A percentile compares a stretch with the other conserved stretches of the same genome.
These are phyloP conservation scores for Lactarius pseudohatsudake DNA, from an alignment of 768 basidiomycete species.

Conservation along the genomic window DNA sequence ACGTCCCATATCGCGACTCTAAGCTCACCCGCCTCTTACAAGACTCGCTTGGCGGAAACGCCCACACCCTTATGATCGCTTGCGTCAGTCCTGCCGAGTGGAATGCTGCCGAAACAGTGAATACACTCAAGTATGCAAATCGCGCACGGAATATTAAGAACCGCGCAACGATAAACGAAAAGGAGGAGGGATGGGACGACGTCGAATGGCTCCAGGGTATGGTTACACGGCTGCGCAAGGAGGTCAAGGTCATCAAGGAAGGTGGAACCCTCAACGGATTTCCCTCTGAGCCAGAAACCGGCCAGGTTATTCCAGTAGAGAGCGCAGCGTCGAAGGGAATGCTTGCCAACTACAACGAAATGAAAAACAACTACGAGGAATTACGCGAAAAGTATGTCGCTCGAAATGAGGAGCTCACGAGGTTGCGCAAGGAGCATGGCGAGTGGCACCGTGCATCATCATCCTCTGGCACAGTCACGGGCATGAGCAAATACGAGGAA, in stretches of 20 bases:
- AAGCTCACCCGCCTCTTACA: conserved; percentile 95
- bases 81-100: conserved; percentile 96
- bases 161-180: conserved; percentile 85
- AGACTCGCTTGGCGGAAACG: conserved; percentile 97
- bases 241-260: conserved; percentile 78
- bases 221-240: conserved; percentile 81
- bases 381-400: conserved; percentile 82
- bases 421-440: conserved; percentile 74
- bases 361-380: conserved; percentile 85
- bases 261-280: conserved; percentile 42
- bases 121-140: conserved; percentile 95
- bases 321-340: conserved; percentile 69
- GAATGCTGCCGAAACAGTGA: conserved; percentile 92
- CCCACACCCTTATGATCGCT: conserved; percentile 98
- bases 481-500: conserved; percentile 75
- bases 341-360: conserved; percentile 74
- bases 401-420: conserved; percentile 84
- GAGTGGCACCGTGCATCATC: conserved; percentile 66
- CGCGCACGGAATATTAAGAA: conserved; percentile 98
- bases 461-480: conserved; percentile 59
- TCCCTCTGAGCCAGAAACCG: conserved; percentile 18
- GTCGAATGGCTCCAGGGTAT: conserved; percentile 93
- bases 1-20: conserved; percentile 97
- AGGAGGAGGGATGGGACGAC: conserved; percentile 98
- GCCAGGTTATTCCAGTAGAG: conserved; percentile 6